Base-by-base conservation (phyloP, 768 basidiomycete genomes). In the Pholiota microspora region DNA sequence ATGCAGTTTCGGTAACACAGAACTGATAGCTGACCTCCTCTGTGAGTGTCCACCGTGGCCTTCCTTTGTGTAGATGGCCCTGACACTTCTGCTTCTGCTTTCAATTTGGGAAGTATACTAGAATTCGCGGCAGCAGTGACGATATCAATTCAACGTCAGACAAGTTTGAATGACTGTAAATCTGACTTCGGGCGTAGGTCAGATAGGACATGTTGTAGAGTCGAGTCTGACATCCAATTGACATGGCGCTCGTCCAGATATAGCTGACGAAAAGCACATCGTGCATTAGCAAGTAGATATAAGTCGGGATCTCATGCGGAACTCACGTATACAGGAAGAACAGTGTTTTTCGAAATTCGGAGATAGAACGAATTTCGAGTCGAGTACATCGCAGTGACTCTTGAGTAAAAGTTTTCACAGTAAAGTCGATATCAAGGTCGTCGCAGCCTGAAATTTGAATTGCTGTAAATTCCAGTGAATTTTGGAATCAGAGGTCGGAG, bases 181-280 rank as follows among this genome's bases (percentile, higher is more conserved):
- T 51, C 72, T 62, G 49, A 79, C 92, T 85, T 74, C 54, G 89
- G 86, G 59, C 88, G 80, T 45, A 97, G 69, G 67, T 93, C 92
- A 8, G 81, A 78, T 2, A 97, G 77, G 15, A 96, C 89, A 61
- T 84, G 81, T 63, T 94, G 92, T 2, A 96, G 74, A 36, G 89
- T 77, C 23, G 70, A 62, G 62, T 96, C 93, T 5, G 88, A 84
- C 93, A 97, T 96, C 94, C 94, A 97, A 52, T 84, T 78, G 13
- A 90, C 70, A 73, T 97, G 94, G 9, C 83, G 80, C 59, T 92
- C 91, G 64, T 97, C 94, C 25, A 97, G 81, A 69, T 94, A 95
- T 3, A 94, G 71, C 86, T 89, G 57, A 42, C 16, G 40, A 42
- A 8, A 21, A 15, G 15, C 7, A 47, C 27, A 9, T 49, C 53